Percentiles rank a stretch among this genome's conserved stretches.
These are phyloP conservation scores for Alternaria hordeiaustralica DNA, from an alignment of 2,329 filamentous ascomycete species.

Conservation along the genomic window DNA sequence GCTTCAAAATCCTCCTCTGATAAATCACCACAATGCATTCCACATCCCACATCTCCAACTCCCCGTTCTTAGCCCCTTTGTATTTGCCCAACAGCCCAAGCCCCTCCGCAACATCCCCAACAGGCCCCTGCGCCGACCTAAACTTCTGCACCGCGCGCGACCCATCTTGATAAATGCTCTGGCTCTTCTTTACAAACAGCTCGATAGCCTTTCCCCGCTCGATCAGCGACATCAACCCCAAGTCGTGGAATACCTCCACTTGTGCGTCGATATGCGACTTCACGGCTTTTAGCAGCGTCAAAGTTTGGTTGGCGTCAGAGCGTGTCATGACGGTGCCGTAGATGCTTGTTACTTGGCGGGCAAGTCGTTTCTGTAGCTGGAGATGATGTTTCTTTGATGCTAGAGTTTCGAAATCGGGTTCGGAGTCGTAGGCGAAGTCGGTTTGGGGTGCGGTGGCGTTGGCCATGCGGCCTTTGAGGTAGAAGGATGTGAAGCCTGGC, in stretches of 20 bases:
- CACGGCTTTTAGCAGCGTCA: not conserved
- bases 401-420: not conserved
- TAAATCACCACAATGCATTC: not conserved
- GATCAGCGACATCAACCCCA: not conserved
- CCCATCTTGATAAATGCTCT: not conserved
- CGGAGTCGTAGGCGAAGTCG: not conserved
- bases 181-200: not conserved
- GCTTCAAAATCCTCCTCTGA: not conserved
- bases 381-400: not conserved
- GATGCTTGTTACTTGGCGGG: not conserved
- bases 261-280: not conserved
- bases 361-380: not conserved
- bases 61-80: not conserved
- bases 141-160: not conserved
- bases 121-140: not conserved
- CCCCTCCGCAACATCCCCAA: not conserved
- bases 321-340: not conserved
- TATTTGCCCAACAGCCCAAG: not conserved
- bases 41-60: not conserved
- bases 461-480: not conserved
- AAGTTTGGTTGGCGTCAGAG: not conserved
- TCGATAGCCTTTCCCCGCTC: not conserved
- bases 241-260: not conserved
- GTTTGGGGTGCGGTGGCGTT: not conserved
- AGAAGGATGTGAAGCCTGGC: conserved; percentile 6